These are phyloP conservation scores for Solidago caesia DNA, from an alignment of 129 eudicot genomes.

Conservation along the genomic window DNA sequence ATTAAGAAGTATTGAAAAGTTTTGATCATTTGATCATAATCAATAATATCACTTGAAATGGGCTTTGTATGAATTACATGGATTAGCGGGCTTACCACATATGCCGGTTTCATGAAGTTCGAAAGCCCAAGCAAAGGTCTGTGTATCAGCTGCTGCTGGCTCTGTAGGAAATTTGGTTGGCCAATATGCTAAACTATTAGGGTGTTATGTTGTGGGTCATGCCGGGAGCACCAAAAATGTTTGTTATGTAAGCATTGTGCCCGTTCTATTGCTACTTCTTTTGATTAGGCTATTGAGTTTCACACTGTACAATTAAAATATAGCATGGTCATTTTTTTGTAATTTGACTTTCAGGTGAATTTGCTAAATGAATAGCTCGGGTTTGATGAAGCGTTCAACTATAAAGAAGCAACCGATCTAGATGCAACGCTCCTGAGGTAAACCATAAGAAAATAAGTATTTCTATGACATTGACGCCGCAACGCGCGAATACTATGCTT, in stretches of 20 bases:
- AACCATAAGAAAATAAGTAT: neutral
- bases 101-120: constrained; percentile 56
- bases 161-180: constrained; percentile 76
- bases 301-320: too few relatives aligned
- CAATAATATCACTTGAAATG: too few relatives aligned
- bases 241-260: neutral
- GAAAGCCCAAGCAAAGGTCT: constrained; percentile 69
- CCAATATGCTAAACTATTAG: constrained; percentile 67
- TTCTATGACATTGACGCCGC: too few relatives aligned
- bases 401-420: constrained; percentile 56
- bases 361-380: constrained; percentile 62
- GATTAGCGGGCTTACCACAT: constrained; percentile 64
- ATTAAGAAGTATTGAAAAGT: too few relatives aligned
- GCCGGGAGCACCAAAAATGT: constrained; percentile 67
- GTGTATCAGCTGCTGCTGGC: constrained; percentile 81
- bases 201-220: constrained; percentile 79
- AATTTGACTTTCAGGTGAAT: constrained; percentile 37
- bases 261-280: neutral
- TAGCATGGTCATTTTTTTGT: neutral
- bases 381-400: constrained; percentile 80
- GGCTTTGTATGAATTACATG: constrained; percentile 27
- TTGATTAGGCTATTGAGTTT: neutral
- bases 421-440: constrained; percentile 60
- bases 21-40: too few relatives aligned
- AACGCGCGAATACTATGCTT: too few relatives aligned